Conservation (phyloP, 768 basidiomycete species). For the Fistulinella prunicolor region DNA sequence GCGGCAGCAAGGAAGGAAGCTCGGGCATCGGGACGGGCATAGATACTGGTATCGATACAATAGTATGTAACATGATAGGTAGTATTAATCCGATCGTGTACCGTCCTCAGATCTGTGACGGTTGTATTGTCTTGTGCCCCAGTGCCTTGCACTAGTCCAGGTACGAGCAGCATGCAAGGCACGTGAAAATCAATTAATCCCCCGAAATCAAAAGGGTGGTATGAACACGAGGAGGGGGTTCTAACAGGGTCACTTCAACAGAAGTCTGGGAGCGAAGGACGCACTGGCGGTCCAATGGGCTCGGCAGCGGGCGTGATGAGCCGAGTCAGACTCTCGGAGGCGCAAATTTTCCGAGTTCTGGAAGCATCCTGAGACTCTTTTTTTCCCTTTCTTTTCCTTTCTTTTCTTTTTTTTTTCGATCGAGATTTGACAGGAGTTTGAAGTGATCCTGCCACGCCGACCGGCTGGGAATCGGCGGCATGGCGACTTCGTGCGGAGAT, state of each 20-base stretch:
- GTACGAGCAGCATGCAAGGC: slow-evolving; percentile 20
- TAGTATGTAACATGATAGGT: slow-evolving; percentile 12
- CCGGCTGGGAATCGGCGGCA: slow-evolving; percentile 23
- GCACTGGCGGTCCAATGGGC: too few species aligned
- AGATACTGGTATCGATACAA: slow-evolving; percentile 8
- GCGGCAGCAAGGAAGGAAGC: slow-evolving; percentile 50
- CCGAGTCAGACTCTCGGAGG: neutral
- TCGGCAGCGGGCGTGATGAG: neutral
- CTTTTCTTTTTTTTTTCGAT: slow-evolving; percentile 5
- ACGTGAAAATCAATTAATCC: slow-evolving; percentile 30
- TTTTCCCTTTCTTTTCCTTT: neutral
- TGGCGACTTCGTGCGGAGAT: slow-evolving; percentile 33
- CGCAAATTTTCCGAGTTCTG: neutral
- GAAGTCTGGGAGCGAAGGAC: neutral
- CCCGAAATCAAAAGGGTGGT: slow-evolving; percentile 27
- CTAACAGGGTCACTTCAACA: slow-evolving; percentile 10
- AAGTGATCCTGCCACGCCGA: slow-evolving; percentile 7
- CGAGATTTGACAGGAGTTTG: slow-evolving; percentile 23
- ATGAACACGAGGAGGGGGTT: slow-evolving; percentile 26
- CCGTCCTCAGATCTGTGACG: slow-evolving; percentile 10
- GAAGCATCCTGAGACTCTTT: neutral
- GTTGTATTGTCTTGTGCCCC: slow-evolving; percentile 13
- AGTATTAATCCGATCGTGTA: slow-evolving; percentile 14
- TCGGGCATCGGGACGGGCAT: slow-evolving; percentile 30
- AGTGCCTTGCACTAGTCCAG: slow-evolving; percentile 26